A percentile compares a stretch with the other conserved stretches of the same genome.
These are phyloP conservation scores for Entamoeba invadens DNA, from an alignment of 208 protist genomes.

Conservation along the genomic window DNA sequence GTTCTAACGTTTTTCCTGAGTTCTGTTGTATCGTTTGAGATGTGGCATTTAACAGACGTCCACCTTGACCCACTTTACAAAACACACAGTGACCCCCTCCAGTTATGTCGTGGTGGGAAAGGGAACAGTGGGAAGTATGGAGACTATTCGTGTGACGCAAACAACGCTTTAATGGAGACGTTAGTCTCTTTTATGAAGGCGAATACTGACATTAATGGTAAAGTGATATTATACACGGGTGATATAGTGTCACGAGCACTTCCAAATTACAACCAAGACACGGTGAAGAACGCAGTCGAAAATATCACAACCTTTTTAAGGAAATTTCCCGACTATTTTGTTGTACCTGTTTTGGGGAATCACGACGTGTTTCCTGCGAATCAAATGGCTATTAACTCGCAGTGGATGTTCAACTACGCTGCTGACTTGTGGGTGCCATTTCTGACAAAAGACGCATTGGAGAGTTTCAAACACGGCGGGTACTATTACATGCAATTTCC, in stretches of 20 bases:
- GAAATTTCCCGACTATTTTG: neutral
- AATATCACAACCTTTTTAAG: neutral
- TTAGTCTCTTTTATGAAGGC: neutral
- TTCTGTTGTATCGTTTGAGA: no score
- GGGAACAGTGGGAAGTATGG: neutral
- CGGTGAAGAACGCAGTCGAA: neutral
- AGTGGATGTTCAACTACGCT: neutral
- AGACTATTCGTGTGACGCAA: neutral
- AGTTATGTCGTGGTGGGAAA: neutral
- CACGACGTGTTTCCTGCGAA: neutral
- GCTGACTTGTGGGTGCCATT: neutral
- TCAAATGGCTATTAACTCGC: neutral
- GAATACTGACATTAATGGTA: neutral
- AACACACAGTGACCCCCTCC: neutral
- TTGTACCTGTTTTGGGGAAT: neutral
- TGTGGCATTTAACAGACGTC: neutral
- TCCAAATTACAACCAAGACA: neutral
- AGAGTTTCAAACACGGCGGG: neutral
- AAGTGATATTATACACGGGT: neutral
- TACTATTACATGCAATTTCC: neutral
- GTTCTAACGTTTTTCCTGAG: no score
- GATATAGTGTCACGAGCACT: neutral
- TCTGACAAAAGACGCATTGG: neutral
- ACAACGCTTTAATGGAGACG: neutral
- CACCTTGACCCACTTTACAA: neutral